A percentile compares a stretch with the other conserved stretches of the same genome.
Conservation (phyloP, 2,329 filamentous ascomycete genomes). For the Chaetoscypha palmicola region DNA sequence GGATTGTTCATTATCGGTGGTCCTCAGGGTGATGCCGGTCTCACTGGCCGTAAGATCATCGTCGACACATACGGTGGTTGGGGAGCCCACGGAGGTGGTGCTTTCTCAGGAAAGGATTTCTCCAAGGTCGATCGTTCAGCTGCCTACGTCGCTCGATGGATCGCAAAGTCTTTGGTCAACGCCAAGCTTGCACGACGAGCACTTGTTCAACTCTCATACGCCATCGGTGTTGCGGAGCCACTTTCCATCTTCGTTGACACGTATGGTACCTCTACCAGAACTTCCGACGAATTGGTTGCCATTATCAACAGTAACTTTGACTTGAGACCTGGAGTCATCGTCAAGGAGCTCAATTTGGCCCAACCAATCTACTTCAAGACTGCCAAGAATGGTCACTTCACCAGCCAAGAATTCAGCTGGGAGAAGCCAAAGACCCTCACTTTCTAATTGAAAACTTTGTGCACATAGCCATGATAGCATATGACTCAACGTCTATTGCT, state of each 20-base stretch:
- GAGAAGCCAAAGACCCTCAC: slow-evolving; percentile 95
- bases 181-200: slow-evolving; percentile 85
- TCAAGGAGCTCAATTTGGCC: slow-evolving; percentile 90
- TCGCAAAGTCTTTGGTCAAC: slow-evolving; percentile 93
- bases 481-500: slow-evolving; percentile 31
- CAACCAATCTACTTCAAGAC: slow-evolving; percentile 98
- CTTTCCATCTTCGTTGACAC: slow-evolving; percentile 97
- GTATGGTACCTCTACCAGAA: slow-evolving; percentile 88
- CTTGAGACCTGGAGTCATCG: slow-evolving; percentile 95
- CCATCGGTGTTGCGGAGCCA: slow-evolving; percentile 97
- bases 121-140: slow-evolving; percentile 99
- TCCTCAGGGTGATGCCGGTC: slow-evolving; percentile 96
- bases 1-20: slow-evolving; percentile 99
- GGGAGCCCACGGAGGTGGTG: slow-evolving; percentile 99
- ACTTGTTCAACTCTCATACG: slow-evolving; percentile 97
- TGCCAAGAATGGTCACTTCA: slow-evolving; percentile 99
- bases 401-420: slow-evolving; percentile 96
- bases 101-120: slow-evolving; percentile 99
- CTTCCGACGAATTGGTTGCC: slow-evolving; percentile 85
- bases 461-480: slow-evolving; percentile 19
- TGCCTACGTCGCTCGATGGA: slow-evolving; percentile 95
- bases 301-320: slow-evolving; percentile 97
- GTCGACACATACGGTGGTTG: slow-evolving; percentile 99
- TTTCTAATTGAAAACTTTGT: slow-evolving; percentile 55
- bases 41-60: slow-evolving; percentile 96